Percentiles rank a stretch among this genome's conserved stretches.
These are phyloP conservation scores for Ramaria sp. DNA, from an alignment of 768 basidiomycete species.

Conservation along the genomic window DNA sequence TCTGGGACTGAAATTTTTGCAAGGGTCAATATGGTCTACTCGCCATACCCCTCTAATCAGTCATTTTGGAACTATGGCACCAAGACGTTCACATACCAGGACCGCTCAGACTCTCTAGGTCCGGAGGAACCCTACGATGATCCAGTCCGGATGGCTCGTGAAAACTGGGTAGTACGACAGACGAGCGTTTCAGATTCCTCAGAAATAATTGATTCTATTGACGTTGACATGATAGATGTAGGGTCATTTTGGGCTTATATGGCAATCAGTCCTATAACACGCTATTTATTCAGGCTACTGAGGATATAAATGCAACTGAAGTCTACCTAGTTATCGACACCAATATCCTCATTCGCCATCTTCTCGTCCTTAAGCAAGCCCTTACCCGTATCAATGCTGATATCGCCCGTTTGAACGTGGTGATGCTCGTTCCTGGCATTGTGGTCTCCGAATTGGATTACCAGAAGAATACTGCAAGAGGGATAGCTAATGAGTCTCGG, in stretches of 20 bases:
- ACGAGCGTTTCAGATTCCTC: conserved; percentile 3
- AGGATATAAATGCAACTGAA: conserved; percentile 2
- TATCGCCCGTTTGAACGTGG: conserved; percentile 27
- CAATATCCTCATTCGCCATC: conserved; percentile 62
- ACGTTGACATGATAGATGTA: conserved; percentile 7
- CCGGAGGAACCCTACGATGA: neutral
- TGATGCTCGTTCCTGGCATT: conserved; percentile 56
- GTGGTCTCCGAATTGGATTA: conserved; percentile 73
- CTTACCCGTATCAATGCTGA: conserved; percentile 44
- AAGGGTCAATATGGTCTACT: neutral
- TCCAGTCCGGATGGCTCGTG: conserved; percentile 1
- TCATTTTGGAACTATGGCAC: neutral
- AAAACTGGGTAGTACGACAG: neutral
- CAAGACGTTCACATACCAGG: neutral
- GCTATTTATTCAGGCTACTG: neutral
- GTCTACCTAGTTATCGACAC: conserved; percentile 61
- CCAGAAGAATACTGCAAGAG: conserved; percentile 26
- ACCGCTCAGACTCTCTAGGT: neutral
- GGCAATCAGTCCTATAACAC: no score
- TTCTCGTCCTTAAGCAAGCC: conserved; percentile 55
- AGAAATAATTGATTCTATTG: conserved; percentile 5
- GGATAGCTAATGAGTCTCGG: conserved; percentile 54
- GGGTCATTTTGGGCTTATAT: neutral
- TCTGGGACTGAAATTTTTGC: no score
- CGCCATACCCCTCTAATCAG: neutral